Evolutionary conservation across 257 asterid genomes (phyloP), one percentile per base, ranked within the genome.

Genomic region (Forsythia viridissima): DNA sequence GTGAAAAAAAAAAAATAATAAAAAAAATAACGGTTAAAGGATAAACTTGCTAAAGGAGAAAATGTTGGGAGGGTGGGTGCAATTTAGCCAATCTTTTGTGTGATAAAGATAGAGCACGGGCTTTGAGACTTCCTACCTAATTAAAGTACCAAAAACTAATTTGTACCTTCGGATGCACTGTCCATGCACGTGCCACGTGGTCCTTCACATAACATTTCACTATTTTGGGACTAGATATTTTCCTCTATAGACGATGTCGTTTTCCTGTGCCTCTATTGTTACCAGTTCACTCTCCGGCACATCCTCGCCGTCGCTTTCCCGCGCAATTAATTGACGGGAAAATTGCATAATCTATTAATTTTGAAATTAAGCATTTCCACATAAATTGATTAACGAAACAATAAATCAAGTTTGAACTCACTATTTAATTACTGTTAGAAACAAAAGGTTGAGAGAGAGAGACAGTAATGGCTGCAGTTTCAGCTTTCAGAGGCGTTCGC

Each of bases 401-500:
- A n/a, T 70, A 70, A 36, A 21, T 63, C 70, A 1, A 11, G 40
- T 4, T 61, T 12, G 40, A 55, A 24, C 41, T 16, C 12, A 37
- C 0, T 36, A 3, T 4, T 37, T 20, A 20, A 37, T 48, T 66
- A 21, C 69, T 38, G 38, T 40, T 16, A 52, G 48, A 72, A 34
- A n/a, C 67, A 21, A 21, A 10, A 77, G 41, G 9, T 8, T 12
- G 59, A 71, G 42, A 36, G 46, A 34, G n/a, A 16, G 37, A 67
- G 37, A 67, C n/a, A 51, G 21, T 48, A 81, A 90, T 94, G 95
- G 88, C 91, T 12, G 84, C 84, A 73, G 87, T 94, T 78, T 76
- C 97, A 39, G 93, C 81, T 82, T 51, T 91, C 63, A 87, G 91
- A 76, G 88, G 92, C 78, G 83, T 87, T 34, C 75, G 92, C 80